Evolutionary conservation across 2,329 filamentous ascomycete species (phyloP).

Genomic region (Cladosporium sp.): DNA sequence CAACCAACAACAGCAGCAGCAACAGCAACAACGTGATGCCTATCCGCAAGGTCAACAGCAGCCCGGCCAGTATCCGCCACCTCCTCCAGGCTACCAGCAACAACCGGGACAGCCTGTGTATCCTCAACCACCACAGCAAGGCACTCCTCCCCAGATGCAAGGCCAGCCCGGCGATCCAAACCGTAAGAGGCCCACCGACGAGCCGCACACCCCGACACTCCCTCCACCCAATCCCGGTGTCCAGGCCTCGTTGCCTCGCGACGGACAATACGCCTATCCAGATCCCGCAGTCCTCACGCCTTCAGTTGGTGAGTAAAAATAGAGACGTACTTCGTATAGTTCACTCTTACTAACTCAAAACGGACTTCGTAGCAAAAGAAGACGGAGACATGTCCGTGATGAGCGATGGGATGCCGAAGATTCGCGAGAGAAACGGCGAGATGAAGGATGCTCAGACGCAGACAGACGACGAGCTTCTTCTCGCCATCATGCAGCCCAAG

Average conservation of each 20-base stretch:
- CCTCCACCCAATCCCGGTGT: slow-evolving; percentile 42
- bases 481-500: background rate
- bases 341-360: background rate
- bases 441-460: slow-evolving; percentile 30
- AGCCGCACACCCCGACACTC: slow-evolving; percentile 49
- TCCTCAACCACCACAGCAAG: slow-evolving; percentile 31
- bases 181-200: slow-evolving; percentile 44
- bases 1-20: slow-evolving; percentile 24
- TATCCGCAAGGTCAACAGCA: slow-evolving; percentile 31
- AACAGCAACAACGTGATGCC: slow-evolving; percentile 17
- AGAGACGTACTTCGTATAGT: background rate
- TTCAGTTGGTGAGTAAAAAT: slow-evolving; percentile 11
- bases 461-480: slow-evolving; percentile 20
- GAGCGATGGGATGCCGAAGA: slow-evolving; percentile 8
- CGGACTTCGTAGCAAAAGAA: slow-evolving; percentile 1
- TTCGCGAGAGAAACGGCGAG: slow-evolving; percentile 13
- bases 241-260: slow-evolving; percentile 9
- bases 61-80: slow-evolving; percentile 34
- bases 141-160: slow-evolving; percentile 13
- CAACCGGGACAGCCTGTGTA: slow-evolving; percentile 43
- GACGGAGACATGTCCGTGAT: slow-evolving; percentile 10
- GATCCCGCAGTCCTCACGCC: slow-evolving; percentile 29
- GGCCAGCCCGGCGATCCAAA: slow-evolving; percentile 25
- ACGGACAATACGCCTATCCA: slow-evolving; percentile 35
- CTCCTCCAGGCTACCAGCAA: slow-evolving; percentile 41